Base-by-base conservation (phyloP, 2,329 filamentous ascomycete species). In the Pestalotiopsis sp. region DNA sequence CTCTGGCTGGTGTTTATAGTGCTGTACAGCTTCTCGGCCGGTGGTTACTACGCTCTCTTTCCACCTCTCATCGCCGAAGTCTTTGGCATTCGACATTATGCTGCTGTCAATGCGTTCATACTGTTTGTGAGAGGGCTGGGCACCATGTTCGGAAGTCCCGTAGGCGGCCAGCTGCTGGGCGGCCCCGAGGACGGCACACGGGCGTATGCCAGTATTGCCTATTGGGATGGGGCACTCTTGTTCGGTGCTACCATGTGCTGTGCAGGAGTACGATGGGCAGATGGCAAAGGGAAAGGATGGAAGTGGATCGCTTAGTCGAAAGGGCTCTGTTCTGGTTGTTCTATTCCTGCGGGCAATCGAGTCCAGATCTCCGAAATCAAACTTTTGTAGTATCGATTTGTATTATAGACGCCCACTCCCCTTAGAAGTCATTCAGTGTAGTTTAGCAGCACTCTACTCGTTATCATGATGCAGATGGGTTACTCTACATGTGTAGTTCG, bases 41-140 rank as follows among this genome's bases (percentile, higher is more conserved):
- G 83, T 23, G 82, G 83, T 1, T 85, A 85, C 68, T 83, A 83
- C 71, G 80, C 78, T 11, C 73, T 85, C 5, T 84, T 84, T 68
- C 83, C 83, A 1, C 82, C 82, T 0, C 79, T 82, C 11, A 80
- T 85, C 14, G 80, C 82, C n/a, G 83, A 85, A 69, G 80, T 85
- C 4, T 85, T 85, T 73, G 82, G 83, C 2, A 81, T 85, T 36
- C 78, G 80, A 68, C 81, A 82, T 61, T 85, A 84, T 70, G 82
- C 82, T 0, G 81, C 81, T 23, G 82, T 85, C 4, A 85, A 84
- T 70, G 82, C 82, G 2, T 84, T 84, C 67, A 81, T 84, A 17
- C 80, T 83, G 49, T 82, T 85, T 62, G 75, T 84, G 1, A 74
- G 82, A 58, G 83, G 82, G 0, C 71, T 83, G 7, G 82, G 82